Percentiles rank a stretch among this genome's conserved stretches.
These are phyloP conservation scores for Trichoderma arundinaceum DNA, from an alignment of 2,329 filamentous ascomycete species.

Conservation along the genomic window DNA sequence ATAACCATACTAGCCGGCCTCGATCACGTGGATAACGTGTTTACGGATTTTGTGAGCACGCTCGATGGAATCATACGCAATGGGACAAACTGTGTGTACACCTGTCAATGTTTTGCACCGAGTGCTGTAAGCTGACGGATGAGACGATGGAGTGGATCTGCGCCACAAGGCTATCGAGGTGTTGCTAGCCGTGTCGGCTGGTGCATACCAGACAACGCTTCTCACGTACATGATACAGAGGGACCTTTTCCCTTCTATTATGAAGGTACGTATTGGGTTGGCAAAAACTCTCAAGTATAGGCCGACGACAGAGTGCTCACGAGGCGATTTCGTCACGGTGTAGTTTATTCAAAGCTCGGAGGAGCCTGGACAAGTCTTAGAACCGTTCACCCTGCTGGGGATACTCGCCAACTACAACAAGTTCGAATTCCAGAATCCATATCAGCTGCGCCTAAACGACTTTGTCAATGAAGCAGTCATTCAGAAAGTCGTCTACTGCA, in stretches of 20 bases:
- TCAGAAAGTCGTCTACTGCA: conserved; percentile 75
- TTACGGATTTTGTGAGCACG: conserved; percentile 84
- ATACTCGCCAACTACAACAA: conserved; percentile 98
- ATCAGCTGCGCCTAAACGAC: conserved; percentile 87
- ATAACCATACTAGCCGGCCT: conserved; percentile 89
- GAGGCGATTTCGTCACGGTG: not conserved
- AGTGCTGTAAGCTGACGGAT: conserved; percentile 34
- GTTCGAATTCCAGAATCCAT: conserved; percentile 97
- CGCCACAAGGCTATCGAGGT: conserved; percentile 81
- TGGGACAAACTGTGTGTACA: conserved; percentile 68
- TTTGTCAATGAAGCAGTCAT: conserved; percentile 94
- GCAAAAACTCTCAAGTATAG: not conserved
- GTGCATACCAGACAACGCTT: conserved; percentile 94
- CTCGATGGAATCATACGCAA: conserved; percentile 84
- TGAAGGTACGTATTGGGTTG: conserved; percentile 69
- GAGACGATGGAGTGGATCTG: conserved; percentile 64
- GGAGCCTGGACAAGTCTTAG: conserved; percentile 64
- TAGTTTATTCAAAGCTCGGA: conserved; percentile 84
- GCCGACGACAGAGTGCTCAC: conserved; percentile 7
- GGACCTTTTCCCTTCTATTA: conserved; percentile 90
- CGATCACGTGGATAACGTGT: conserved; percentile 83
- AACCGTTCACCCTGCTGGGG: conserved; percentile 82
- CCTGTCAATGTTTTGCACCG: conserved; percentile 34
- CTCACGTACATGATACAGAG: conserved; percentile 94
- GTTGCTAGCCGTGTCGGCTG: conserved; percentile 82